These are phyloP conservation scores for Endocalyx cinctus DNA, from an alignment of 2,329 filamentous ascomycete species.

Conservation along the genomic window DNA sequence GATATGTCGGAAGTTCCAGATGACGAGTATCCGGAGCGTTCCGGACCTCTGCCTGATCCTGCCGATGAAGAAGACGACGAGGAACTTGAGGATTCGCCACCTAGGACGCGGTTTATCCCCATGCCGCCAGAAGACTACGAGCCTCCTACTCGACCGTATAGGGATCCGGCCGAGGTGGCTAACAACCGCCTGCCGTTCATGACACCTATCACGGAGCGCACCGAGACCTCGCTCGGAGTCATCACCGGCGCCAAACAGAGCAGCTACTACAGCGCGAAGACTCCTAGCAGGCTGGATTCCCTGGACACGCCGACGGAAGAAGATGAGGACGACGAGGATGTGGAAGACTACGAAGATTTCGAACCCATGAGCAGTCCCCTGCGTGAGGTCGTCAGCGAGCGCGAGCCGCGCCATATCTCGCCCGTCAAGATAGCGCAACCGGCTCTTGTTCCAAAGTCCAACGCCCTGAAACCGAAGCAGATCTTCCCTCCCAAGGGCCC, in stretches of 20 bases:
- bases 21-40: conserved; percentile 18
- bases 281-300: conserved; percentile 59
- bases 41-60: conserved; percentile 16
- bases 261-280: conserved; percentile 64
- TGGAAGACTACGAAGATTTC: conserved; percentile 28
- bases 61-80: conserved; percentile 31
- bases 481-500: conserved; percentile 55
- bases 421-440: conserved; percentile 48
- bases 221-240: conserved; percentile 77
- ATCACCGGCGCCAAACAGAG: conserved; percentile 55
- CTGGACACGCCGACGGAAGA: conserved; percentile 25
- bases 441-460: conserved; percentile 39
- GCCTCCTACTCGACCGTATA: conserved; percentile 71
- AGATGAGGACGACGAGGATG: conserved; percentile 27
- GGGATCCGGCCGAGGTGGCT: conserved; percentile 72
- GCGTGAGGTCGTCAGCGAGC: conserved; percentile 56
- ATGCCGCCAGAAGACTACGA: conserved; percentile 84
- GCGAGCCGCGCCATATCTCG: too few relatives aligned
- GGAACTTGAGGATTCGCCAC: conserved; percentile 33
- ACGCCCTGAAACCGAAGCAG: conserved; percentile 33
- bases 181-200: conserved; percentile 95
- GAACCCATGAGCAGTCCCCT: conserved; percentile 65
- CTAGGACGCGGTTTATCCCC: conserved; percentile 67
- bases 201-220: conserved; percentile 96
- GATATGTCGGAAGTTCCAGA: conserved; percentile 30